Conservation (phyloP, 345 rosid species). For the Carallia brachiata region DNA sequence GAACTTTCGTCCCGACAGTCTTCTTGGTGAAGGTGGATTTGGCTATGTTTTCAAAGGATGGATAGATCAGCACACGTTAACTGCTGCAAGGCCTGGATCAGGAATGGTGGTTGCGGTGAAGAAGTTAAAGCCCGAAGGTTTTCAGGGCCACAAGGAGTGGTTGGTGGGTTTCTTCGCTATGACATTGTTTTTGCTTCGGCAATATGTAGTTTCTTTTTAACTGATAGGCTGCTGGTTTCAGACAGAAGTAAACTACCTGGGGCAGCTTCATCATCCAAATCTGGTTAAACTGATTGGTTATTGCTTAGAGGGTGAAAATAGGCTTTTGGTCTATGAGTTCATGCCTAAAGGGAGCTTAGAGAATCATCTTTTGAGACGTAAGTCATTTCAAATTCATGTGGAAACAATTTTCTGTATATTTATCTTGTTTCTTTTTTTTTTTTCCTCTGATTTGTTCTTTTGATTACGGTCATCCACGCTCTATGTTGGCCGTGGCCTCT, state of each 20-base stretch:
- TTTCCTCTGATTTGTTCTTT: background rate
- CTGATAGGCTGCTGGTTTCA: conserved; percentile 43
- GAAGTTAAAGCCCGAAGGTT: conserved; percentile 92
- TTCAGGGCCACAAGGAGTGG: conserved; percentile 99
- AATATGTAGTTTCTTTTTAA: background rate
- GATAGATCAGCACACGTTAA: conserved; percentile 70
- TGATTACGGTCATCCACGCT: background rate
- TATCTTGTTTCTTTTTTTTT: background rate
- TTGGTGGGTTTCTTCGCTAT: conserved; percentile 47
- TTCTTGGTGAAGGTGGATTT: conserved; percentile 96
- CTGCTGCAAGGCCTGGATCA: conserved; percentile 78
- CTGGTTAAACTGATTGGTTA: conserved; percentile 88
- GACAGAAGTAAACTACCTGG: conserved; percentile 97
- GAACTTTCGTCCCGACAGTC: conserved; percentile 85
- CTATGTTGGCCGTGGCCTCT: background rate
- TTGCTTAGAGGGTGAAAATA: conserved; percentile 79
- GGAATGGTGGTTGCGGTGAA: conserved; percentile 96
- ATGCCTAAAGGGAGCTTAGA: conserved; percentile 97
- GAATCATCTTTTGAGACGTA: conserved; percentile 66
- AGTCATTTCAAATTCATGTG: conserved; percentile 18
- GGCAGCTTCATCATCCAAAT: conserved; percentile 90
- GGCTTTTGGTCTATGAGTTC: conserved; percentile 86
- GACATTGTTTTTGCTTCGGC: background rate
- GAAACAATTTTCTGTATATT: background rate
- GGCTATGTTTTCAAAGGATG: conserved; percentile 96